Conservation (phyloP, 2,329 filamentous ascomycete genomes). For the Botrytis fragariae region DNA sequence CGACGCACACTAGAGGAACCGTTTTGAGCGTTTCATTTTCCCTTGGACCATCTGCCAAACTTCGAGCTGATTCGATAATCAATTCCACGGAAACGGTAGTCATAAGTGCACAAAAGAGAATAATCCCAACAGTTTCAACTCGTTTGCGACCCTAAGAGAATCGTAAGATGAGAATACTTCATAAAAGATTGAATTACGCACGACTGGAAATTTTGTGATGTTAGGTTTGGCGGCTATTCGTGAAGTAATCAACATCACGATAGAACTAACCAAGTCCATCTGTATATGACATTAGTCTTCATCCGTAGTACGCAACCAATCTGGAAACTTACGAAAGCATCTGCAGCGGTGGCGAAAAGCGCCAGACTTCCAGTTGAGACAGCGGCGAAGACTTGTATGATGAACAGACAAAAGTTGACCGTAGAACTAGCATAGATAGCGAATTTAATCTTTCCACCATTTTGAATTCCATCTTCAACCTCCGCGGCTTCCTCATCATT, state of each 20-base stretch:
- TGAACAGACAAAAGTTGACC: conserved; percentile 77
- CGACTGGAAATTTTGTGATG: conserved; percentile 18
- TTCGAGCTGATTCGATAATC: conserved; percentile 79
- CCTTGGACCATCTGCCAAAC: conserved; percentile 56
- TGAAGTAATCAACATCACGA: conserved; percentile 80
- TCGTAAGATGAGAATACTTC: not conserved
- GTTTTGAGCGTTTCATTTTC: conserved; percentile 55
- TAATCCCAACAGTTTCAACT: conserved; percentile 93
- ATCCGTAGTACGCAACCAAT: too few species aligned
- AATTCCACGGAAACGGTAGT: conserved; percentile 86
- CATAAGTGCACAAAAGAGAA: conserved; percentile 96
- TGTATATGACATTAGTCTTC: not conserved
- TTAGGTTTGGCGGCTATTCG: conserved; percentile 75
- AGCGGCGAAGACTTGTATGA: conserved; percentile 85
- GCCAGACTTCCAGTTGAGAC: conserved; percentile 86
- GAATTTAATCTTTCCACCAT: conserved; percentile 21
- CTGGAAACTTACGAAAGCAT: conserved; percentile 57
- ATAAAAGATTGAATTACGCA: not conserved
- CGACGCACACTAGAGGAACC: conserved; percentile 76
- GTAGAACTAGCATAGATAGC: conserved; percentile 66
- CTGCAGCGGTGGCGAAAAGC: conserved; percentile 96
- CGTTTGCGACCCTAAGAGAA: conserved; percentile 43
- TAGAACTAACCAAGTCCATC: conserved; percentile 74
- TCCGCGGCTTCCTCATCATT: conserved; percentile 54
- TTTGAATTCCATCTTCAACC: conserved; percentile 46